Evolutionary conservation across 441 rosid genomes (phyloP).

Genomic region (Viola pubescens): DNA sequence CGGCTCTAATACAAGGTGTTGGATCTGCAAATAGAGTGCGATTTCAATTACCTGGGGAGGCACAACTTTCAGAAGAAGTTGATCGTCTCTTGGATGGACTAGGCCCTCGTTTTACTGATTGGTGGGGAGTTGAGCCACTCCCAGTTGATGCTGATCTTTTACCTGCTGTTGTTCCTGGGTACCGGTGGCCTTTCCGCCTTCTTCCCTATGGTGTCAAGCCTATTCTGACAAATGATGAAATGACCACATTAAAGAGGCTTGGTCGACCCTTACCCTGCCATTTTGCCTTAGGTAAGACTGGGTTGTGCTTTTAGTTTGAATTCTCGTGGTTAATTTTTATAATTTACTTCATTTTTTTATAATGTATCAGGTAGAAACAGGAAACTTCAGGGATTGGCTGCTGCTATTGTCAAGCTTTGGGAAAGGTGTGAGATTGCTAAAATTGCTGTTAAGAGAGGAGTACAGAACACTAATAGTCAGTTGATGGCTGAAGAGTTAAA

Average conservation of each 20-base stretch:
- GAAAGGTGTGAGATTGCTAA: constrained; percentile 95
- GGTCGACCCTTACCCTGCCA: constrained; percentile 89
- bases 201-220: constrained; percentile 87
- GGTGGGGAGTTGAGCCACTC: constrained; percentile 97
- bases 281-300: constrained; percentile 67
- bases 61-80: constrained; percentile 66
- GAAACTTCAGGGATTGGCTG: constrained; percentile 86
- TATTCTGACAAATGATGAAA: constrained; percentile 80
- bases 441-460: constrained; percentile 92
- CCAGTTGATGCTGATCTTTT: constrained; percentile 95
- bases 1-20: constrained; percentile 49
- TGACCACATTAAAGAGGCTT: constrained; percentile 89
- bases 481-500: constrained; percentile 88
- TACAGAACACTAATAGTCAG: constrained; percentile 66
- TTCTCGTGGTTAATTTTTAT: constrained; percentile 3
- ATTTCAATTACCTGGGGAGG: constrained; percentile 81
- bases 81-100: constrained; percentile 75
- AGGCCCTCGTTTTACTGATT: constrained; percentile 84
- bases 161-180: constrained; percentile 71
- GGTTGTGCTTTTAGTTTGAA: constrained; percentile 10
- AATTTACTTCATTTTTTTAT: constrained; percentile 14
- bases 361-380: constrained; percentile 69
- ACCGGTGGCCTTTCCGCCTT: constrained; percentile 86
- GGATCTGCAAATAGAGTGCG: constrained; percentile 72
- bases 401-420: constrained; percentile 84